phyloP scores from a whole-genome alignment of 75 land plant species.

The Isoetes taiwanensis region DNA sequence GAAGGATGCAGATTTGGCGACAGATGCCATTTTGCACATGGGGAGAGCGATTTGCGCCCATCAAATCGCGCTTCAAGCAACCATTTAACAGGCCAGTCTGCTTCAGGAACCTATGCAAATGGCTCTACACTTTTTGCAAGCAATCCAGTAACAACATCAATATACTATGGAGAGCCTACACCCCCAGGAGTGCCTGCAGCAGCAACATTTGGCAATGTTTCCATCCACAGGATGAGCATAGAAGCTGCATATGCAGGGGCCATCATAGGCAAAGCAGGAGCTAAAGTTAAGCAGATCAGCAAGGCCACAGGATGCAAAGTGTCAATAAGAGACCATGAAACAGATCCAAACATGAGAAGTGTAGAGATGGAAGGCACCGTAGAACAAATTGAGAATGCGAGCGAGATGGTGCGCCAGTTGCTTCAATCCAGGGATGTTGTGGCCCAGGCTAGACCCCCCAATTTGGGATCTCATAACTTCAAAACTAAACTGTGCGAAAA shows the following conservation, averaged over 20 bases:
- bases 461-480: slow-evolving; percentile 38
- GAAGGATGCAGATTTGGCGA: slow-evolving; percentile 74
- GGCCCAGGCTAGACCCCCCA: slow-evolving; percentile 4
- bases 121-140: slow-evolving; percentile 1
- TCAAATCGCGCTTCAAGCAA: slow-evolving; percentile 10
- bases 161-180: slow-evolving; percentile 2
- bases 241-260: slow-evolving; percentile 78
- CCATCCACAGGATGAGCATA: slow-evolving; percentile 56
- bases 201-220: slow-evolving; percentile 46
- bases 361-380: slow-evolving; percentile 85
- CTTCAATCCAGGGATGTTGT: slow-evolving; percentile 9
- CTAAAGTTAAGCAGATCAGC: slow-evolving; percentile 55
- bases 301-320: slow-evolving; percentile 59
- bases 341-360: slow-evolving; percentile 62
- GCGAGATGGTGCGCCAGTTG: slow-evolving; percentile 52
- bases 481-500: slow-evolving; percentile 85
- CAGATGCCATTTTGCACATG: slow-evolving; percentile 78
- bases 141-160: neutral
- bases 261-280: slow-evolving; percentile 77
- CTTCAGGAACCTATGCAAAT: slow-evolving; percentile 7
- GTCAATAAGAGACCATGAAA: slow-evolving; percentile 57
- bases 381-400: slow-evolving; percentile 85
- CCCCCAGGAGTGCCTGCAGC: slow-evolving; percentile 33
- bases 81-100: slow-evolving; percentile 2
- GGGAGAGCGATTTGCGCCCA: slow-evolving; percentile 55